A percentile compares a stretch with the other conserved stretches of the same genome.
Evolutionary conservation across 192 early-diverging fungal species (phyloP).

Genomic region (Gryganskiella cystojenkinii): DNA sequence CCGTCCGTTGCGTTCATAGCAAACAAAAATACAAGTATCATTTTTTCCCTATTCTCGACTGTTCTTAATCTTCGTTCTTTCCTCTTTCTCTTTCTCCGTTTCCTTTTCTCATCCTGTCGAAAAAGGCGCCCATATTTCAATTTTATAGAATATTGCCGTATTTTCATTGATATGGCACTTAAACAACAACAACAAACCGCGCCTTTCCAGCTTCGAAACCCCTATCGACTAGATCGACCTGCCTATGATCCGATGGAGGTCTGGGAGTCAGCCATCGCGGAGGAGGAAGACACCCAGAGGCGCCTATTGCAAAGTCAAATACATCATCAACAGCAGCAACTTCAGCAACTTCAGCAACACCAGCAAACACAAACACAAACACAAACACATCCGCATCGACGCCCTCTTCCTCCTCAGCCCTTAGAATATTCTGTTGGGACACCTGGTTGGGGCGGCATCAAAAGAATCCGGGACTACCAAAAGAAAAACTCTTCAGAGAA

Average conservation of each 20-base stretch:
- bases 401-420: conserved; percentile 13
- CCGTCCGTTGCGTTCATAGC: too few relatives aligned
- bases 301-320: too few relatives aligned
- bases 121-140: neutral
- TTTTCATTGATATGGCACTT: conserved; percentile 15
- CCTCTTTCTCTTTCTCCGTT: neutral
- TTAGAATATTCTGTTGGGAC: too few relatives aligned
- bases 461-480: conserved; percentile 14
- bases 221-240: conserved; percentile 44
- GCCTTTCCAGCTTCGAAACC: conserved; percentile 42
- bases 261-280: conserved; percentile 12
- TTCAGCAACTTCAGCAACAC: too few relatives aligned
- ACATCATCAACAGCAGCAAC: conserved; percentile 4
- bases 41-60: neutral
- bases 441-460: conserved; percentile 3
- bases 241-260: conserved; percentile 26
- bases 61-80: neutral
- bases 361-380: neutral
- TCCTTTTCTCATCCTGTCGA: neutral
- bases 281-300: conserved; percentile 9
- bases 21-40: conserved; percentile 2
- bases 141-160: neutral
- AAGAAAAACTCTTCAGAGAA: conserved; percentile 8
- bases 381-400: neutral
- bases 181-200: conserved; percentile 22